Evolutionary conservation across 306 rosid species (phyloP).

Genomic region (Medicago truncatula): DNA sequence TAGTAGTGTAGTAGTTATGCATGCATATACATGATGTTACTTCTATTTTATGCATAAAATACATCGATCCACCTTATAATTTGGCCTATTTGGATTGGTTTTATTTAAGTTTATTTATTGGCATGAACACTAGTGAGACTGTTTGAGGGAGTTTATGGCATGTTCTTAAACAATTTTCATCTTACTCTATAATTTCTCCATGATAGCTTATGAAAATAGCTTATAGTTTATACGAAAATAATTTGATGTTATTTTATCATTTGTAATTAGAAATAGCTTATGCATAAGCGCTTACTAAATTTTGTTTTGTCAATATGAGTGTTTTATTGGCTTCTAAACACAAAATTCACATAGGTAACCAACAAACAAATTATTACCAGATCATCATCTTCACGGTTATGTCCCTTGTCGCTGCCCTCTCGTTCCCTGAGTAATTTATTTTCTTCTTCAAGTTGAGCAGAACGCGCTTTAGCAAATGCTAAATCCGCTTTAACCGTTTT

Average conservation of each 20-base stretch:
- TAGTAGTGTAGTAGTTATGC: background rate
- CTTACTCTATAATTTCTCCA: no score
- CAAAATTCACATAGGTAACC: slow-evolving; percentile 1
- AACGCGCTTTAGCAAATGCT: slow-evolving; percentile 88
- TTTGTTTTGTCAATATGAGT: slow-evolving; percentile 19
- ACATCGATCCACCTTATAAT: background rate
- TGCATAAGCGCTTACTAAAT: no score
- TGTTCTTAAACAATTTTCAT: no score
- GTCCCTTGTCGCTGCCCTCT: slow-evolving; percentile 83
- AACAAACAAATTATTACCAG: slow-evolving; percentile 58
- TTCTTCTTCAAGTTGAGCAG: slow-evolving; percentile 96
- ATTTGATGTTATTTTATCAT: no score
- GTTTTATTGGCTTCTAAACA: background rate
- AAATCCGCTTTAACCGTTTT: slow-evolving; percentile 93
- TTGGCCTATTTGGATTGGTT: no score
- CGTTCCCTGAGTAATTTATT: slow-evolving; percentile 83
- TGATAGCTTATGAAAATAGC: no score
- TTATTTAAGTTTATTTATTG: no score
- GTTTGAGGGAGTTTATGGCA: no score
- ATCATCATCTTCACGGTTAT: slow-evolving; percentile 77
- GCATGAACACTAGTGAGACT: no score
- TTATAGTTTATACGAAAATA: no score
- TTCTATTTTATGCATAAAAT: background rate
- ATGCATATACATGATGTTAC: background rate
- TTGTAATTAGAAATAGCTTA: no score